Conservation (phyloP, 106 monocot species). For the Amphibolis antarctica region DNA sequence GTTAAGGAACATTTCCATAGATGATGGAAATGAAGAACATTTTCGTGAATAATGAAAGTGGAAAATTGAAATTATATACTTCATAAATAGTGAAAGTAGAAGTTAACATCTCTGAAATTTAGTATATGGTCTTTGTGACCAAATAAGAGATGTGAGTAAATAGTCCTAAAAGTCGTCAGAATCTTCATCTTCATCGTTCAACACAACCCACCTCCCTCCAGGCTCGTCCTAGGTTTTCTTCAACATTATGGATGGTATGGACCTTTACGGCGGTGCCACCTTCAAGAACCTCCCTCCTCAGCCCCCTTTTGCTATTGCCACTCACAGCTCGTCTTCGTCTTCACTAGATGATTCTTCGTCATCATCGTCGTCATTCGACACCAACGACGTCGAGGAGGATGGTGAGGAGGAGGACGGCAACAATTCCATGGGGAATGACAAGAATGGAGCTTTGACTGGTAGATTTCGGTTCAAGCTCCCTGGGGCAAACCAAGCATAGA, state of each 20-base stretch:
- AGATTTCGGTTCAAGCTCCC: conserved; percentile 56
- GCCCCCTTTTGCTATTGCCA: not conserved
- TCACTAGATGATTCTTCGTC: conserved; percentile 1
- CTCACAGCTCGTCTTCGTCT: not conserved
- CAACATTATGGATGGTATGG: conserved; percentile 13
- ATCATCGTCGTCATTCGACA: too few relatives aligned
- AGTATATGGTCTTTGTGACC: too few relatives aligned
- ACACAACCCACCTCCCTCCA: conserved; percentile 25
- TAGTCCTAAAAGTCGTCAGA: too few relatives aligned
- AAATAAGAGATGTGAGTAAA: too few relatives aligned
- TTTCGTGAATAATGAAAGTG: too few relatives aligned
- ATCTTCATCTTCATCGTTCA: too few relatives aligned
- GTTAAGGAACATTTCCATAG: too few relatives aligned
- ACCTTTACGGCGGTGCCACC: not conserved
- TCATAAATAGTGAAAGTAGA: too few relatives aligned
- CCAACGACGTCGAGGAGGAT: too few relatives aligned
- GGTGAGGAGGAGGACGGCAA: not conserved
- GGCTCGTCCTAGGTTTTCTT: conserved; percentile 17
- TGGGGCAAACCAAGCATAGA: not conserved
- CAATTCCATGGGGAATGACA: not conserved
- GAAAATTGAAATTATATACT: too few relatives aligned
- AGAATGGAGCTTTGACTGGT: not conserved
- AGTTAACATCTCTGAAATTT: too few relatives aligned
- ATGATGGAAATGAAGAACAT: too few relatives aligned
- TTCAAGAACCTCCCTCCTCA: not conserved